Evolutionary conservation across 2,329 filamentous ascomycete genomes (phyloP), one percentile per base, ranked within the genome.

Genomic region (Helotiales sp.): DNA sequence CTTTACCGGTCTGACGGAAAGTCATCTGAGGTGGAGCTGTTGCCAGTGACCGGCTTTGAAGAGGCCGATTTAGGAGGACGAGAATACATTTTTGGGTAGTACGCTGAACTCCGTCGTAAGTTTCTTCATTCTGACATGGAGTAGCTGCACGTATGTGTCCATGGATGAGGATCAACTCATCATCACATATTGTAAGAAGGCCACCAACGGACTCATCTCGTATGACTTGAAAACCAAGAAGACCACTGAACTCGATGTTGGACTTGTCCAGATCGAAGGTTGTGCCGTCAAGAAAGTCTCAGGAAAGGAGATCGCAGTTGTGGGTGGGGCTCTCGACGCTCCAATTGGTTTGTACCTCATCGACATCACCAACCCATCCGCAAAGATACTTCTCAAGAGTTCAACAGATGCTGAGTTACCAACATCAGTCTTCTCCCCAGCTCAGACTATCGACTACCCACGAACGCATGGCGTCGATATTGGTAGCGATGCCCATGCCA

Each of bases 61-160:
- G 67, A 75, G 1, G 74, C 72, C 0, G 77, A 79, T 31, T 66
- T 79, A 47, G 75, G 72, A 5, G 72, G 40, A 10, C 53, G 52
- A 15, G 61, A 63, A 19, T 42, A 61, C 17, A 34, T 31, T 7
- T 47, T 66, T 38, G 64, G 63, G n/a, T 59, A 42, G 66, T 66
- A 59, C 53, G 49, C 50, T 12, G 9, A 13, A 1, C 6, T 30
- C 27, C 7, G 12, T 13, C 13, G 5, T 12, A 0, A 6, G 19
- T 7, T 24, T 59, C 67, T 4, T 70, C 68, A 61, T 66, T 63
- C 31, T 55, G 29, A 57, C 10, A 1, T 61, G 71, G 33, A 70
- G 69, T 47, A 78, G 76, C 42, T 72, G 73, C 22, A 75, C 76
- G 0, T 78, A 77, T 50, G 67, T 70, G 0, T 72, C 74, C 1